Base-by-base conservation (phyloP, 257 asterid genomes). In the Nyctanthes arbortristis region DNA sequence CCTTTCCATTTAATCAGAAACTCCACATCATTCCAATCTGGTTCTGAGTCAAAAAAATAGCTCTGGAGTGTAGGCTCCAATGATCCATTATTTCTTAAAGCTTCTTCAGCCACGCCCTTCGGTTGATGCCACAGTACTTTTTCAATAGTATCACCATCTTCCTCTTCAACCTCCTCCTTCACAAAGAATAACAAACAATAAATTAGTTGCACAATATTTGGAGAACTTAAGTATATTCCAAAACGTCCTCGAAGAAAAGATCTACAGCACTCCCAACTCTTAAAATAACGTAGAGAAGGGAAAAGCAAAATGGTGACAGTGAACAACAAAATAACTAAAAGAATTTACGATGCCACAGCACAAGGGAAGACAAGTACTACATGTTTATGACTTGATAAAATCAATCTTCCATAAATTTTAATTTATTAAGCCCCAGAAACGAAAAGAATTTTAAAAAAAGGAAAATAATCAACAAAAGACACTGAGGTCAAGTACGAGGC, bases 51-150 rank as follows among this genome's bases (percentile, higher is more conserved):
- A 72, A 86, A 89, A 75, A 88, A 88, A 79, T 89, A 80, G 82
- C 96, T 89, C 78, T 84, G 78, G 71, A 91, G 84, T 65, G 83
- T 76, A 65, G 98, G 99, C 62, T 86, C 92, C 18, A 88, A 66
- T 58, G 97, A 84, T 82, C 76, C 89, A 63, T 84, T 85, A 83
- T 83, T 89, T 85, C 84, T 88, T 63, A 71, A 67, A 76, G 99
- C 97, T 84, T 88, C 98, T 78, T 94, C 97, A 61, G 99, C 97
- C 67, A 82, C 81, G 75, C 99, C 99, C 89, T 78, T 91, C 29
- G 93, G 95, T 78, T 94, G 99, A 84, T 94, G 99, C 99, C 99
- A 94, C 57, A 94, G 78, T 56, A 94, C 99, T 82, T 84, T 91
- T 84, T 94, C 99, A 72, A 94, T 91, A 4, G 90, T 80, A 63